Base-by-base conservation (phyloP, 768 basidiomycete genomes). In the Suillus luteus region DNA sequence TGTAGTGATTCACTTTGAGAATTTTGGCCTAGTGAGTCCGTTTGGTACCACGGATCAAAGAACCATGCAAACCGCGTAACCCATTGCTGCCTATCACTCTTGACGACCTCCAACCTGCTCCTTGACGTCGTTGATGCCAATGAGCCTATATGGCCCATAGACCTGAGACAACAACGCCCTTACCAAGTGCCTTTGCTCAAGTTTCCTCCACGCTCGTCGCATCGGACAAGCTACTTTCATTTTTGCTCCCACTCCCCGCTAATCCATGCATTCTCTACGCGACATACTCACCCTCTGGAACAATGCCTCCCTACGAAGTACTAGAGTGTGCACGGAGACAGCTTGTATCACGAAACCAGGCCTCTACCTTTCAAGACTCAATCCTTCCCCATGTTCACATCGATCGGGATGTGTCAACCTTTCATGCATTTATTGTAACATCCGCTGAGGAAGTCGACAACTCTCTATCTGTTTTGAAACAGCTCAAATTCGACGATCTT, bases 371-470 rank as follows among this genome's bases (percentile, higher is more conserved):
- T 58, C 66, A 82, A 8, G 80, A 84, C 7, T 83, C 85, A 11
- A 71, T 87, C 33, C 72, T 91, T 27, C 76, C 84, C 49, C 80
- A 81, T 64, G 81, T 85, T 33, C 78, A 83, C 66, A 73, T 85
- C 55, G 77, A 77, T 40, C 73, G 79, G 59, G 75, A 76, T 31
- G 71, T 78, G 10, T 80, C 78, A n/a, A 68, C 74, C 31, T 78
- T 91, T 61, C 85, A 89, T 74, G 80, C 85, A n/a, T 92, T 90
- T 71, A 73, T 76, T 17, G 73, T 90, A 35, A 77, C 79, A 19
- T 75, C 82, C 33, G 63, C 69, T 3, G 76, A 79, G 55, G 62
- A 65, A 17, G 65, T 72, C 40, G 73, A 76, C 27, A 63, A 73
- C 35, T 73, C 75, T 43, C 72, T 77, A 14, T 67, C 70, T 33